Conservation (phyloP, 148 eudicot genomes). For the Cornus suecica region DNA sequence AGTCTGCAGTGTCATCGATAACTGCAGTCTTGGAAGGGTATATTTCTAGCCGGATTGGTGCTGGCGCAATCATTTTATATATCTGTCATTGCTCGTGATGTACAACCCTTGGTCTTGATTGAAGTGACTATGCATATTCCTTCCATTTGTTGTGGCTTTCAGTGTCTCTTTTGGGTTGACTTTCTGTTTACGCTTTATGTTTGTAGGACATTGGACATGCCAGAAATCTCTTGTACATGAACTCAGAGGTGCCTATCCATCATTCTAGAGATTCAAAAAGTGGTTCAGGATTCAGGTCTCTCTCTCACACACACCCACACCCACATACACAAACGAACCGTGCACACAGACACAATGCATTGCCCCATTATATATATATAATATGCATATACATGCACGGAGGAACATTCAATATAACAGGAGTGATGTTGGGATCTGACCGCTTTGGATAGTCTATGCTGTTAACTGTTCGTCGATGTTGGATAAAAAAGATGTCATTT, state of each 20-base stretch:
- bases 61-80: background rate
- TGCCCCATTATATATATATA: no score
- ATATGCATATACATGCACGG: no score
- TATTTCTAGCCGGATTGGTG: background rate
- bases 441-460: background rate
- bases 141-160: background rate
- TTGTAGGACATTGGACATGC: slow-evolving; percentile 54
- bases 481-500: no score
- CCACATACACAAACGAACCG: background rate
- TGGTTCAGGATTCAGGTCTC: slow-evolving; percentile 62
- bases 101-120: background rate
- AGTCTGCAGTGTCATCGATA: no score
- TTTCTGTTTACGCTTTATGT: slow-evolving; percentile 13
- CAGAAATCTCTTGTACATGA: slow-evolving; percentile 53
- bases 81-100: background rate
- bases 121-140: background rate
- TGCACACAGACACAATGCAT: no score
- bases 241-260: slow-evolving; percentile 70
- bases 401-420: no score
- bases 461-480: background rate
- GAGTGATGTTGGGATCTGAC: background rate
- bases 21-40: no score
- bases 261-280: slow-evolving; percentile 73
- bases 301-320: slow-evolving; percentile 17
- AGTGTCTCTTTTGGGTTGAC: background rate